phyloP scores from a whole-genome alignment of 2,329 filamentous ascomycete species.

The Macroventuria anomochaeta region DNA sequence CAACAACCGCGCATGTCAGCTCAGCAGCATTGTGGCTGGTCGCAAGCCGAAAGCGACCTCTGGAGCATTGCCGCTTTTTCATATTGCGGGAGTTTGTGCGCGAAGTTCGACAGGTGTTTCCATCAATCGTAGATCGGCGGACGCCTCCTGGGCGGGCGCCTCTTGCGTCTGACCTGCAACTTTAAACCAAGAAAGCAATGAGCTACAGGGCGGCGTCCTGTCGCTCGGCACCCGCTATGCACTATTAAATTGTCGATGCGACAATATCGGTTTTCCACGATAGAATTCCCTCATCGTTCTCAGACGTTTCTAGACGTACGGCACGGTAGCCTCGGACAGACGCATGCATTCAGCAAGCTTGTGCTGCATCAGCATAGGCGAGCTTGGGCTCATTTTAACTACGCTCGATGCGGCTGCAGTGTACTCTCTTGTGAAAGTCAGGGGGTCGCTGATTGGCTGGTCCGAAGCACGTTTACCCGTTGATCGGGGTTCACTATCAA shows the following conservation, averaged over 20 bases:
- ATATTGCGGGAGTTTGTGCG: conserved; percentile 19
- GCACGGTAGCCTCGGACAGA: conserved; percentile 9
- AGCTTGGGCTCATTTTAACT: conserved; percentile 7
- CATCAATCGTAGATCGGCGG: conserved; percentile 11
- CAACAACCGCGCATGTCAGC: background rate
- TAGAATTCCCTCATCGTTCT: background rate
- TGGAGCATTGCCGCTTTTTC: conserved; percentile 1
- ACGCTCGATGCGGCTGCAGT: conserved; percentile 14
- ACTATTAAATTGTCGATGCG: background rate
- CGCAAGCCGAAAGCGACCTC: background rate
- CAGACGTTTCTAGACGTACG: conserved; percentile 3
- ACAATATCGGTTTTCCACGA: background rate
- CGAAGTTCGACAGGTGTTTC: conserved; percentile 1
- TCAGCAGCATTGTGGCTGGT: background rate
- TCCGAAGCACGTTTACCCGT: conserved; percentile 9
- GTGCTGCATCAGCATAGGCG: conserved; percentile 16
- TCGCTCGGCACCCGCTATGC: background rate
- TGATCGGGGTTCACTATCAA: conserved; percentile 23
- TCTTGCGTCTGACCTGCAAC: conserved; percentile 8
- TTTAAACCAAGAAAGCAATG: conserved; percentile 4
- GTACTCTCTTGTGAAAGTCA: conserved; percentile 6
- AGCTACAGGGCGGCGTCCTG: conserved; percentile 1
- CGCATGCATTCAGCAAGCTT: conserved; percentile 18
- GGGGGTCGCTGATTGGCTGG: conserved; percentile 10
- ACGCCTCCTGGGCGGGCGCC: background rate